Conservation (phyloP, 495 filamentous ascomycete species). For the Neurospora sp. region DNA sequence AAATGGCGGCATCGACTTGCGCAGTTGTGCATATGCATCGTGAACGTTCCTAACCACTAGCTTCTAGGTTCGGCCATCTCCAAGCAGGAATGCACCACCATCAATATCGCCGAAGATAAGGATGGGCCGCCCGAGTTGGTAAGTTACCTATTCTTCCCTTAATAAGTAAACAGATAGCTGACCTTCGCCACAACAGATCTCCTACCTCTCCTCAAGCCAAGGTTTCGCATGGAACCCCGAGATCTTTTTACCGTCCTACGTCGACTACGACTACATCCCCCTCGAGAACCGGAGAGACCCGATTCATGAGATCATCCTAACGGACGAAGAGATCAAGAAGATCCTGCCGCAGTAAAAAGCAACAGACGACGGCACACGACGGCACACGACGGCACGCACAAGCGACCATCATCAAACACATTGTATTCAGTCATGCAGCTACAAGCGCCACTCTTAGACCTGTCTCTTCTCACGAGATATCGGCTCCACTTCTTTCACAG, state of each 20-base stretch:
- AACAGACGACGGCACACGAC: background rate
- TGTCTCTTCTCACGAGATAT: constrained; percentile 1
- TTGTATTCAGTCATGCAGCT: background rate
- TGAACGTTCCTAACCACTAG: constrained; percentile 9
- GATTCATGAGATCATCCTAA: constrained; percentile 55
- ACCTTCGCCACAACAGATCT: constrained; percentile 40
- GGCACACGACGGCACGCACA: background rate
- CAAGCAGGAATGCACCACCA: constrained; percentile 56
- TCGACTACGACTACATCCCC: constrained; percentile 46
- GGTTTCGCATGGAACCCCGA: constrained; percentile 66
- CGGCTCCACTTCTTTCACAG: constrained; percentile 1
- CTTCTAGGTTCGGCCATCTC: constrained; percentile 48
- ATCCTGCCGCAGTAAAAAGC: constrained; percentile 39
- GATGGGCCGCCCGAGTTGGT: constrained; percentile 55
- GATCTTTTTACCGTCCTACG: constrained; percentile 47
- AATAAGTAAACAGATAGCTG: background rate
- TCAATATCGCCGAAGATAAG: constrained; percentile 54
- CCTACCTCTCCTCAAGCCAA: constrained; percentile 57
- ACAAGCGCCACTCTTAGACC: background rate
- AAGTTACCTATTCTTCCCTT: constrained; percentile 15
- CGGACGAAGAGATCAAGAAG: constrained; percentile 50
- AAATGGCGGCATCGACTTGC: background rate
- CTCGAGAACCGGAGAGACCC: constrained; percentile 58
- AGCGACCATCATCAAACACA: background rate
- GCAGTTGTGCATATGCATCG: background rate